Base-by-base conservation (phyloP, 805 yeast species). In the Teunomyces aglyptinius region DNA sequence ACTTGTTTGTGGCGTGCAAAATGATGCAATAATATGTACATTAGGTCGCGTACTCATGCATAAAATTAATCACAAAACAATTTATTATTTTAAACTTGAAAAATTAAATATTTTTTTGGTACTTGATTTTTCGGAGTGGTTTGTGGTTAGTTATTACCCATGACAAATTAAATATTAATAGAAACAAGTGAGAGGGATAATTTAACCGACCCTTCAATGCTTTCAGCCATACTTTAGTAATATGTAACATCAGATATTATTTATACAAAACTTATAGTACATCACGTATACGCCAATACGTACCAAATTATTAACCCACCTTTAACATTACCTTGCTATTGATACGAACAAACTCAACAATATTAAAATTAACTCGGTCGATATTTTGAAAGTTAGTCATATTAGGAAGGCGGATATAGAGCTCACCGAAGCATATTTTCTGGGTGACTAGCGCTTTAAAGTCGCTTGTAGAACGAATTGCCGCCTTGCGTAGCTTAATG, bases 381-480 rank as follows among this genome's bases (percentile, higher is more conserved):
- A 68, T 53, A 44, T 60, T 63, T 44, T 60, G 63, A 47, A 55
- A 68, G 31, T 49, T 48, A 5, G 46, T 58, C 34, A 43, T 45
- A 16, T 59, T 54, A 2, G 63, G 61, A 16, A 64, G 44, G 32
- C 57, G 53, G 24, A 68, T 60, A 44, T 50, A 61, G 38, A 69
- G 55, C 27, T 63, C 59, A 26, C 53, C 57, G 47, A 54, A 67
- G 24, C 57, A 56, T 7, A 62, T 47, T 49, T 60, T 62, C 44
- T 51, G 57, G 36, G 55, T 56, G 3, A 69, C 45, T 19, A 61
- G 45, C 1, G 43, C 44, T 49, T 68, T 69, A 46, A 70, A 63
- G 24, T 55, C 65, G 8, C 49, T 53, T 1, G 60, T 40, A 7
- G 59, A 49, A 19, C 50, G 47, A 13, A 67, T 51, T 18, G 54